phyloP scores from a whole-genome alignment of 2,329 filamentous ascomycete species.

The Cryphonectria parasitica region DNA sequence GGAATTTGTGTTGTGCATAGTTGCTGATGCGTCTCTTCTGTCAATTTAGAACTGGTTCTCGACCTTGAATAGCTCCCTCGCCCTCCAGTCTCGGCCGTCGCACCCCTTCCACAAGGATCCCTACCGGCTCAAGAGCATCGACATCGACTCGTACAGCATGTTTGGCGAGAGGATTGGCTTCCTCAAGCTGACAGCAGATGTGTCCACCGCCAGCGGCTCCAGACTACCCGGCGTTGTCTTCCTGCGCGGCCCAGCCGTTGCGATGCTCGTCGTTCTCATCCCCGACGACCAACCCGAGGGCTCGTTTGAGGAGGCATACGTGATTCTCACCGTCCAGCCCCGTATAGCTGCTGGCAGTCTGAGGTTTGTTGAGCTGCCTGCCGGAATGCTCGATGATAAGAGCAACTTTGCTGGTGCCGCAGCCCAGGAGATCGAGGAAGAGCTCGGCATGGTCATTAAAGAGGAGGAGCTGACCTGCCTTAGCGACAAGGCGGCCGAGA shows the following conservation, averaged over 20 bases:
- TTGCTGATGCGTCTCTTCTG: constrained; percentile 13
- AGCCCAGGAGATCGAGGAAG: constrained; percentile 64
- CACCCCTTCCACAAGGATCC: constrained; percentile 60
- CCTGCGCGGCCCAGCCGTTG: constrained; percentile 63
- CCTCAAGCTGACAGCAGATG: constrained; percentile 55
- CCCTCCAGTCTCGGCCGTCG: constrained; percentile 44
- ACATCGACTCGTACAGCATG: constrained; percentile 57
- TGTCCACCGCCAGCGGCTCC: constrained; percentile 53
- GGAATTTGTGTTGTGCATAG: constrained; percentile 4
- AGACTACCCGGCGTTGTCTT: constrained; percentile 58
- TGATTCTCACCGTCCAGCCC: constrained; percentile 63
- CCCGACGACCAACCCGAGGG: constrained; percentile 49
- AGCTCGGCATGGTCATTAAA: constrained; percentile 58
- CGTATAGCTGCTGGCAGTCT: constrained; percentile 60
- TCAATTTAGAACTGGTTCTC: constrained; percentile 51
- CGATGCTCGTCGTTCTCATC: constrained; percentile 60
- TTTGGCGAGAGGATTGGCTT: constrained; percentile 56
- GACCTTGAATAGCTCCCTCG: constrained; percentile 51
- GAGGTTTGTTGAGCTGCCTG: constrained; percentile 61
- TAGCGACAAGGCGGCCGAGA: constrained; percentile 43
- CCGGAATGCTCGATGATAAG: constrained; percentile 64
- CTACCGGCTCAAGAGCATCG: constrained; percentile 55
- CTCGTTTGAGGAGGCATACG: constrained; percentile 55
- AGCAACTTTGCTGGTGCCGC: constrained; percentile 61
- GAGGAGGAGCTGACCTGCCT: constrained; percentile 53